These are phyloP conservation scores for Amaranthus tricolor DNA, from an alignment of 179 eudicot species.

Conservation along the genomic window DNA sequence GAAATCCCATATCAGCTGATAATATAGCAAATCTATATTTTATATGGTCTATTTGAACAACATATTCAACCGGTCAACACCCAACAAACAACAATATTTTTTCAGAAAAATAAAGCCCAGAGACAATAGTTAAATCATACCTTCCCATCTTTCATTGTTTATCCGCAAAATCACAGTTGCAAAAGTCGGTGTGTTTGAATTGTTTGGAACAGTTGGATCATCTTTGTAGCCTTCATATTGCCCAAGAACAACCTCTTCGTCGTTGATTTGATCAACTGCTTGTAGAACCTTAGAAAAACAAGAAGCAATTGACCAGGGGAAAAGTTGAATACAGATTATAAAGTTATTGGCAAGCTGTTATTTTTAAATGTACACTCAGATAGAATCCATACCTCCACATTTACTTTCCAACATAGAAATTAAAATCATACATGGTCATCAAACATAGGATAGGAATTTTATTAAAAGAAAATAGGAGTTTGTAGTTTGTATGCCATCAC, in stretches of 20 bases:
- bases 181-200: conserved; percentile 95
- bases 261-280: conserved; percentile 65
- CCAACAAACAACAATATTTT: conserved; percentile 2
- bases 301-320: not conserved
- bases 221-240: conserved; percentile 92
- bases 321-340: not conserved
- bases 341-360: not conserved
- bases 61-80: conserved; percentile 5
- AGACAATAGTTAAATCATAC: conserved; percentile 31
- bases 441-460: not conserved
- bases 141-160: conserved; percentile 99
- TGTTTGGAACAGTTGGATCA: conserved; percentile 90
- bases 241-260: conserved; percentile 94
- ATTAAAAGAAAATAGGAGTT: not conserved
- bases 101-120: not conserved
- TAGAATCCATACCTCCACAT: not conserved
- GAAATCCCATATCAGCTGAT: not conserved
- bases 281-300: conserved; percentile 70
- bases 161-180: conserved; percentile 79
- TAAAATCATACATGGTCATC: not conserved
- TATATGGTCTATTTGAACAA: not conserved
- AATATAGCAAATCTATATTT: not conserved
- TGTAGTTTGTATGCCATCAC: too few relatives aligned
- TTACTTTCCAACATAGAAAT: too few relatives aligned
- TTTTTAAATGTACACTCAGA: not conserved